Evolutionary conservation across 2,329 filamentous ascomycete species (phyloP).

Genomic region (Coniochaeta sp.): DNA sequence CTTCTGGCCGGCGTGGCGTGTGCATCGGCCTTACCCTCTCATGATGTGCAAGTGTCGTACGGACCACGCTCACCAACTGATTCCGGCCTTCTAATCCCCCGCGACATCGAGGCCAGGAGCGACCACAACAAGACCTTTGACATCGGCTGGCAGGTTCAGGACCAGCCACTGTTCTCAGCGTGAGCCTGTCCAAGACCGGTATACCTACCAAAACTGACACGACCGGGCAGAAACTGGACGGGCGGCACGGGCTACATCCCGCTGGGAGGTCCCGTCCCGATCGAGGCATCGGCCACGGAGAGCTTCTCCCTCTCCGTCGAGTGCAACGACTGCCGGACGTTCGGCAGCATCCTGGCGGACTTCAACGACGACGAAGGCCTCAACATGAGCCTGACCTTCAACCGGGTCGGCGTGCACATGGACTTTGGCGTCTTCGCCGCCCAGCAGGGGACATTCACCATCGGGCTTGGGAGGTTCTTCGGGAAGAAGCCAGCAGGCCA

Average conservation of each 20-base stretch:
- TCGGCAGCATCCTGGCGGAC: constrained; percentile 8
- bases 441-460: constrained; percentile 6
- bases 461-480: constrained; percentile 6
- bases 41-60: not conserved
- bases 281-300: not conserved
- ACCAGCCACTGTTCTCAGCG: constrained; percentile 1
- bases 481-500: not conserved
- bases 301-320: constrained; percentile 7
- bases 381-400: constrained; percentile 7
- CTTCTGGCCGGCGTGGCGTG: not conserved
- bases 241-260: not conserved
- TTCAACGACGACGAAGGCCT: constrained; percentile 7
- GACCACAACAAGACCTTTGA: constrained; percentile 1
- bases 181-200: not conserved
- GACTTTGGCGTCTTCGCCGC: constrained; percentile 7
- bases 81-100: not conserved
- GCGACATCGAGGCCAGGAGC: not conserved
- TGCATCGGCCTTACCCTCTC: not conserved
- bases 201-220: not conserved
- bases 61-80: not conserved
- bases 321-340: constrained; percentile 10
- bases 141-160: not conserved
- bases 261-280: not conserved
- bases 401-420: constrained; percentile 8
- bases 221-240: not conserved